Base-by-base conservation (phyloP, 2,329 filamentous ascomycete species). In the Fusarium tanahbumbuense region DNA sequence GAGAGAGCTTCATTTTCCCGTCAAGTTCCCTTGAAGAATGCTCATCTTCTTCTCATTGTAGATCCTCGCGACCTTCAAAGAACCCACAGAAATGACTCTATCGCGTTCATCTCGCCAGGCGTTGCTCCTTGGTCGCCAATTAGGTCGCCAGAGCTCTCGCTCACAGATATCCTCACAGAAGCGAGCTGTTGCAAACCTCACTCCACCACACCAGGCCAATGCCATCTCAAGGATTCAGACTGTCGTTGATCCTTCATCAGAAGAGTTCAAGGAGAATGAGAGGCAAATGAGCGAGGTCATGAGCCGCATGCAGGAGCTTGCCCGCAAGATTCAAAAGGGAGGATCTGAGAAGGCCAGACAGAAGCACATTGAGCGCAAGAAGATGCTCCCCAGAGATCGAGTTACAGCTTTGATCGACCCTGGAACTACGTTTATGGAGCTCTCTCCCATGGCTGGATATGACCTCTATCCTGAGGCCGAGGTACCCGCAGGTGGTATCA, bases 311-410 rank as follows among this genome's bases (percentile, higher is more conserved):
- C 86, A 90, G 64, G 83, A 85, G 56, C 85, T 98, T 62, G 93
- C 95, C 62, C 82, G 84, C 48, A 89, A 86, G 71, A 91, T 93
- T 60, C 88, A 93, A 53, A 86, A 88, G 69, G 95, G 95, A 56
- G 96, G 96, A 1, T 83, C 93, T 2, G 87, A 90, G 61, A 96
- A 96, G 79, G 93, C 95, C 6, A 86, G 92, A 63, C 89, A 95
- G 70, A 98, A 98, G 83, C 95, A 98, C 78, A 81, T 97, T 23
- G 88, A 91, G 34, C 86, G 94, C 73, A 93, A 93, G 70, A 98
- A 98, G 86, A 97, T 98, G 94, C 86, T 99, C 60, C 93, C 94
- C 4, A 85, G 96, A 70, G 95, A 98, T 80, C 90, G 95, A 34
- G 89, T 99, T 56, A 92, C 93, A 0, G 92, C 93, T 7, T 83